Base-by-base conservation (phyloP, 352 stramenopile species). In the Globisporangium cylindrosporum region DNA sequence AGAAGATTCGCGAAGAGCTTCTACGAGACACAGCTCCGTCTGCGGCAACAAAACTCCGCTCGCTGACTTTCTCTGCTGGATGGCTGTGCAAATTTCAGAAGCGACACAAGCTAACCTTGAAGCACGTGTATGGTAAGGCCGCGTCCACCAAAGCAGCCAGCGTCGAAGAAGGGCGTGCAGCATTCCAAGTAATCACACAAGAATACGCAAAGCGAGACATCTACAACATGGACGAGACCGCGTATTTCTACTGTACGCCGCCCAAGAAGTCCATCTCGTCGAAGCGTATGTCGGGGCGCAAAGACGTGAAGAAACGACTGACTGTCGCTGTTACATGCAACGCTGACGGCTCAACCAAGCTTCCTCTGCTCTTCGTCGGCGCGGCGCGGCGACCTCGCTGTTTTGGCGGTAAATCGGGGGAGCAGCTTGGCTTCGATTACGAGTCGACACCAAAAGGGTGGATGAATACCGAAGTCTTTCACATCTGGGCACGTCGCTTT, bases 11-110 rank as follows among this genome's bases (percentile, higher is more conserved):
- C 38, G 38, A 64, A 20, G 12, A 55, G 5, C 51, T 29, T 5
- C 18, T 22, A 3, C 41, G 0, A 3, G 32, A 36, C 36, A 9
- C 36, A 48, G 10, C 9, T 18, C 41, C 14, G 3, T 49, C 34
- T 9, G 5, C 36, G 18, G n/a, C 2, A 25, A 24, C 9, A 14
- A 24, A 22, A 1, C 46, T 66, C 4, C 9, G 1, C 25, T 18
- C 18, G 15, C 53, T 66, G 43, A 46, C 25, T 8, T 94, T 68
- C 67, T 93, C 59, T 9, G 66, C 67, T 0, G 69, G 64, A 14
- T 71, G 59, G 62, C 34, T 73, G 22, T 63, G 62, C 51, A 67
- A 67, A 3, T 69, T 73, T 49, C 59, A 69, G 38, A 51, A 9
- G 14, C 59, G 66, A 1, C 59, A 74, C 54, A 67, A 62, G 10